These are phyloP conservation scores for Cystobasidiopsis lactophilus DNA, from an alignment of 768 basidiomycete genomes.

Conservation along the genomic window DNA sequence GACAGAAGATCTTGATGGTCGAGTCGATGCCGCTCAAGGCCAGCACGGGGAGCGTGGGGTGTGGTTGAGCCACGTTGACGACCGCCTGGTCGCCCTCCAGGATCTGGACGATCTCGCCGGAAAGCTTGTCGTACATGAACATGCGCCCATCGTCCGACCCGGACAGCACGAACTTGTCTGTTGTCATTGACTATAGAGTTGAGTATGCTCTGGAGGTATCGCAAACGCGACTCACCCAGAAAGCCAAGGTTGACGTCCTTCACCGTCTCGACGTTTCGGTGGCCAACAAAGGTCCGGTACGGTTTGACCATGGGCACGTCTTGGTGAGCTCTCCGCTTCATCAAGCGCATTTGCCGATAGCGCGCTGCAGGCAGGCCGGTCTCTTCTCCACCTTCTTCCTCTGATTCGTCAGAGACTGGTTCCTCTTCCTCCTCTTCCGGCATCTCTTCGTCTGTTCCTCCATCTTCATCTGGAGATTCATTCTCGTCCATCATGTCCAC, in stretches of 20 bases:
- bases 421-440: background rate
- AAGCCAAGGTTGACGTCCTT: conserved; percentile 19
- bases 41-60: conserved; percentile 16
- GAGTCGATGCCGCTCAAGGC: conserved; percentile 14
- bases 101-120: conserved; percentile 9
- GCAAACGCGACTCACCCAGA: too few species aligned
- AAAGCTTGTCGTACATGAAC: conserved; percentile 11
- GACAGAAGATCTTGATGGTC: conserved; percentile 17
- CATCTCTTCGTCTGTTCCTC: background rate
- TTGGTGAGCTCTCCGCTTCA: background rate
- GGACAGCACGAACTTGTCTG: conserved; percentile 5
- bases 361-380: background rate
- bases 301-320: conserved; percentile 14
- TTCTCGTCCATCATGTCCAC: too few species aligned
- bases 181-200: background rate
- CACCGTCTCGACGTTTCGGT: conserved; percentile 17
- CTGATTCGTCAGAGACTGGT: background rate
- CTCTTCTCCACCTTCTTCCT: background rate
- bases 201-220: background rate
- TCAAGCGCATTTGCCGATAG: background rate
- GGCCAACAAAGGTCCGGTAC: conserved; percentile 7
- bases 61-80: conserved; percentile 16
- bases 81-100: conserved; percentile 13
- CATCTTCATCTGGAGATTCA: too few species aligned
- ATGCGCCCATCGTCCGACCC: conserved; percentile 15